Evolutionary conservation across 2,329 filamentous ascomycete genomes (phyloP), one percentile per base, ranked within the genome.

Genomic region (Pleoardoris graminearum): DNA sequence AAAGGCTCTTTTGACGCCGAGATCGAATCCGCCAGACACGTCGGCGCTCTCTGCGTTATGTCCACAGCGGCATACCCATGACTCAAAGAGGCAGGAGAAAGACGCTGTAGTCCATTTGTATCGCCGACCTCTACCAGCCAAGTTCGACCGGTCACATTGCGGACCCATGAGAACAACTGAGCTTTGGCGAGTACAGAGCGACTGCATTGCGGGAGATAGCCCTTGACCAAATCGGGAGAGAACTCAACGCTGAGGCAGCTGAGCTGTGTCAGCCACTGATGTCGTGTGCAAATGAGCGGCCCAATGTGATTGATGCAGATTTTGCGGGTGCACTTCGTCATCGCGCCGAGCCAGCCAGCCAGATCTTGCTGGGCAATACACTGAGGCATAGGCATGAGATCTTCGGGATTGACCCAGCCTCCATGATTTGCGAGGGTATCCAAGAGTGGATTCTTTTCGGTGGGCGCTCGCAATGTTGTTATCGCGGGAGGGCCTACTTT

Each of bases 331-430:
- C 70, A 73, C 52, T 50, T 59, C 5, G 70, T 67, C 66, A 73
- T 68, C 49, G 64, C 45, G 48, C 42, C 53, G 47, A 73, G 54
- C 70, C 68, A 73, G 33, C 45, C 21, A 29, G 65, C 60, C 39
- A 55, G 63, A 44, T 71, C 65, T 41, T 73, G 70, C 53, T 72
- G 65, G 44, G 66, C 67, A 43, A 73, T 62, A 46, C 70, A 73
- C 43, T 72, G 68, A 37, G 70, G 69, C 67, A 73, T 72, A 19
- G 69, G 43, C 54, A 51, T 17, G 39, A 72, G 51, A 50, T 70
- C 65, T 59, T 73, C 67, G 35, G 69, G 69, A 51, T 72, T 69
- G n/a, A 70, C 63, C 68, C 67, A 72, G 54, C 62, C 68, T 7
- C 33, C 33, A 8, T 36, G 33, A 36, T 36, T 36, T n/a, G 33